Conservation (phyloP, 495 filamentous ascomycete genomes). For the Trichoderma parareesei region DNA sequence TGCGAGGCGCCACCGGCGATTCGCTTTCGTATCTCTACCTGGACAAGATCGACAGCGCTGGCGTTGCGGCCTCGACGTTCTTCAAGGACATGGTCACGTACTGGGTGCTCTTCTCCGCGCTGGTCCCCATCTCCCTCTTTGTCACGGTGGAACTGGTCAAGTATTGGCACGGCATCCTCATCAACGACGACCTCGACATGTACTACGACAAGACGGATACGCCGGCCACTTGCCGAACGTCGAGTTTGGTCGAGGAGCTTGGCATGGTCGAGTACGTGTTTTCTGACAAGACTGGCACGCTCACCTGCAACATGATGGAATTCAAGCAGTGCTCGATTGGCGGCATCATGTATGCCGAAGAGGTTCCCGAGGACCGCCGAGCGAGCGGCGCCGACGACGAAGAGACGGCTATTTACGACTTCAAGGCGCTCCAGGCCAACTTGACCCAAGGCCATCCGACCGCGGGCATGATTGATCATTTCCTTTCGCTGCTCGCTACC, state of each 20-base stretch:
- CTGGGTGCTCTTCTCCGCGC: slow-evolving; percentile 96
- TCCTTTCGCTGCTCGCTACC: slow-evolving; percentile 77
- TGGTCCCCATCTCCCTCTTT: slow-evolving; percentile 96
- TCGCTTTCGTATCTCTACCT: slow-evolving; percentile 67
- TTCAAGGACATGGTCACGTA: slow-evolving; percentile 95
- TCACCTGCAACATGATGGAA: slow-evolving; percentile 99
- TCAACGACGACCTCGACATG: slow-evolving; percentile 95
- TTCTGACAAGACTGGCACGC: slow-evolving; percentile 97
- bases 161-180: slow-evolving; percentile 93
- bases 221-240: slow-evolving; percentile 90
- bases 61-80: slow-evolving; percentile 66
- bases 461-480: slow-evolving; percentile 72
- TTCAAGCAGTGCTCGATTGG: slow-evolving; percentile 91
- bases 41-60: slow-evolving; percentile 30
- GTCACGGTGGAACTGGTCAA: slow-evolving; percentile 98
- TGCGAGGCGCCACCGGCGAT: slow-evolving; percentile 49
- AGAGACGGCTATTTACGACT: slow-evolving; percentile 81
- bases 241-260: slow-evolving; percentile 91
- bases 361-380: slow-evolving; percentile 84
- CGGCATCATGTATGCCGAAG: slow-evolving; percentile 89
- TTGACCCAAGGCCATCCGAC: slow-evolving; percentile 55
- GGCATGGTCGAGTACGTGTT: slow-evolving; percentile 99
- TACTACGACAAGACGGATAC: slow-evolving; percentile 96
- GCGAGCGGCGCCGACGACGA: slow-evolving; percentile 66
- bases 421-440: slow-evolving; percentile 68